These are phyloP conservation scores for Lentinula sp. DNA, from an alignment of 768 basidiomycete species.

Conservation along the genomic window DNA sequence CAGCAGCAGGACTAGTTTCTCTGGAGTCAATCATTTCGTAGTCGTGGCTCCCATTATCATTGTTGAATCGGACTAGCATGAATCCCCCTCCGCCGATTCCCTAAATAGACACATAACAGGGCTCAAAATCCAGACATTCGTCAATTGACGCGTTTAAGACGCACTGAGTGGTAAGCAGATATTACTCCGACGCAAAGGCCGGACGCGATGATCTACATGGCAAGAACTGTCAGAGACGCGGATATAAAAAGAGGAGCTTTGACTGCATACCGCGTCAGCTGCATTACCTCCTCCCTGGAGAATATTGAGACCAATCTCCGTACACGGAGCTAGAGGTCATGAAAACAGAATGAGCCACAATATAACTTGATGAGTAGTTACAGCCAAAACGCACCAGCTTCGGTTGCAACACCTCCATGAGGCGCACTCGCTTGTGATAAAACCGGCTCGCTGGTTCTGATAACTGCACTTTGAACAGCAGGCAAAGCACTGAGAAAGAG, in stretches of 20 bases:
- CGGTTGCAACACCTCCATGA: constrained; percentile 3
- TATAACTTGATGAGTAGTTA: not conserved
- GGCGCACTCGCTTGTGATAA: not conserved
- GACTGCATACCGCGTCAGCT: constrained; percentile 30
- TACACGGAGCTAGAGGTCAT: constrained; percentile 16
- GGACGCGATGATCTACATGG: constrained; percentile 24
- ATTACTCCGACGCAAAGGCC: constrained; percentile 29
- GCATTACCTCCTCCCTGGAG: constrained; percentile 37
- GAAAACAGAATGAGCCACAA: no score
- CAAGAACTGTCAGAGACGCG: not conserved
- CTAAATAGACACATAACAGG: not conserved
- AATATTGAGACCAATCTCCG: constrained; percentile 32
- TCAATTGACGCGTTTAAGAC: not conserved
- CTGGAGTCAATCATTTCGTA: constrained; percentile 35
- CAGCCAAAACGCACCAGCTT: not conserved
- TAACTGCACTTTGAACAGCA: not conserved
- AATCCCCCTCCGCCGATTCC: constrained; percentile 5
- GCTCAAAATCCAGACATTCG: no score
- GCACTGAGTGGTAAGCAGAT: constrained; percentile 26
- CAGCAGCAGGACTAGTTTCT: constrained; percentile 33
- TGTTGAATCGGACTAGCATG: constrained; percentile 5
- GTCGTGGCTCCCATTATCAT: not conserved
- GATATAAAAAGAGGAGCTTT: not conserved
- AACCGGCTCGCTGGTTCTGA: not conserved
- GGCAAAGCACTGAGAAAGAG: not conserved